Base-by-base conservation (phyloP, 495 filamentous ascomycete genomes). In the Filosporella fistucella region DNA sequence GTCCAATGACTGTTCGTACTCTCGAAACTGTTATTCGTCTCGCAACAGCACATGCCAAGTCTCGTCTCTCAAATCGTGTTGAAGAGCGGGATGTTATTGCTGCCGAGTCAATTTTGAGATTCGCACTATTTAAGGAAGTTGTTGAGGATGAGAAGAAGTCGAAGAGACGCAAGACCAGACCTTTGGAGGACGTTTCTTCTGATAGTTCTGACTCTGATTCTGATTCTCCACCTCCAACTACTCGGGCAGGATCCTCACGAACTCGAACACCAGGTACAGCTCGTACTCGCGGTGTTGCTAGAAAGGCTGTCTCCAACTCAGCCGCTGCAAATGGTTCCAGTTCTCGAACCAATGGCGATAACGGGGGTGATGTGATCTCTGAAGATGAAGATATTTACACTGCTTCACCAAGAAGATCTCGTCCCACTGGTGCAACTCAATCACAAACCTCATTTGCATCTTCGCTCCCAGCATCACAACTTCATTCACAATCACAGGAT, bases 41-140 rank as follows among this genome's bases (percentile, higher is more conserved):
- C 2, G 85, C 94, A 11, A 96, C 93, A 7, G 93, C 93, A 7
- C 93, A 99, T 58, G 94, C 93, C 42, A 99, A 99, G 68, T 77
- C 91, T 9, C 80, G 93, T 4, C 76, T 99, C 8, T 95, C 89
- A 11, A 91, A 84, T 57, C 74, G 88, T n/a, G 93, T 99, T 1
- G 93, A 97, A 37, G 85, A 94, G 60, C 81, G 83, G 42, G 93
- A 99, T 65, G 91, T 91, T 5, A 70, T 88, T 40, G 81, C 88
- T 41, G 93, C 93, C 10, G 91, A 99, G 61, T 73, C 80, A 14
- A 95, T 99, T 56, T 71, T 99, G 29, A 80, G 93, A 21, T 99
- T 96, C 61, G 93, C 93, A 14, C 80, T 99, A 45, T 99, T 97
- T 77, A 99, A 99, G 64, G 93, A 99, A 69, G 82, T 99, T 14